Conservation (phyloP, 2,329 filamentous ascomycete species). For the Neopestalotiopsis sp. region DNA sequence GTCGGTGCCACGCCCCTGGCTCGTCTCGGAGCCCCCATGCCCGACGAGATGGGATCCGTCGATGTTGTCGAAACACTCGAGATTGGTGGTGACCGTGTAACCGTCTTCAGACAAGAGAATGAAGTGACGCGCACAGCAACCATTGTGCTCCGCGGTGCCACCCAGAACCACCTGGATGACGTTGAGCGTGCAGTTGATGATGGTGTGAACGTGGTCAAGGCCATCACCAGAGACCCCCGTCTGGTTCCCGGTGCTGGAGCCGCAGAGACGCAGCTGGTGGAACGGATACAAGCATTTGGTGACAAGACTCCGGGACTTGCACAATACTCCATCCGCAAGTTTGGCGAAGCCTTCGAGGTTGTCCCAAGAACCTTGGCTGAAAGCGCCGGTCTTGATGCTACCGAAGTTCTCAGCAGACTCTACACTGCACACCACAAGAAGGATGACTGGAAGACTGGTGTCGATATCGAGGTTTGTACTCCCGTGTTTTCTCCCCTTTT, state of each 20-base stretch:
- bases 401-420: slow-evolving; percentile 90
- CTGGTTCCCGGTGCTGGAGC: slow-evolving; percentile 94
- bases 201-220: slow-evolving; percentile 98
- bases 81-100: slow-evolving; percentile 97
- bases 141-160: slow-evolving; percentile 91
- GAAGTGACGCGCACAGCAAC: slow-evolving; percentile 92
- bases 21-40: slow-evolving; percentile 95
- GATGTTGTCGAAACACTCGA: slow-evolving; percentile 97
- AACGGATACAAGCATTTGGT: slow-evolving; percentile 87
- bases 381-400: slow-evolving; percentile 93
- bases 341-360: slow-evolving; percentile 96
- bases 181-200: slow-evolving; percentile 97
- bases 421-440: slow-evolving; percentile 93
- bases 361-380: slow-evolving; percentile 93
- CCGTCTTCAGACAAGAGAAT: slow-evolving; percentile 96
- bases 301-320: slow-evolving; percentile 92
- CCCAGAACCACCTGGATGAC: slow-evolving; percentile 97
- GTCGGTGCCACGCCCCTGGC: slow-evolving; percentile 97
- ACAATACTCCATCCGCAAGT: slow-evolving; percentile 98
- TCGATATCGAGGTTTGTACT: slow-evolving; percentile 79
- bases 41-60: slow-evolving; percentile 97
- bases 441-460: slow-evolving; percentile 87
- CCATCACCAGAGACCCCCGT: slow-evolving; percentile 90
- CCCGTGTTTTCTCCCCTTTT: background rate
- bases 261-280: slow-evolving; percentile 91